Evolutionary conservation across 1,139 yeast species (phyloP).

Genomic region (Pichia sp.): DNA sequence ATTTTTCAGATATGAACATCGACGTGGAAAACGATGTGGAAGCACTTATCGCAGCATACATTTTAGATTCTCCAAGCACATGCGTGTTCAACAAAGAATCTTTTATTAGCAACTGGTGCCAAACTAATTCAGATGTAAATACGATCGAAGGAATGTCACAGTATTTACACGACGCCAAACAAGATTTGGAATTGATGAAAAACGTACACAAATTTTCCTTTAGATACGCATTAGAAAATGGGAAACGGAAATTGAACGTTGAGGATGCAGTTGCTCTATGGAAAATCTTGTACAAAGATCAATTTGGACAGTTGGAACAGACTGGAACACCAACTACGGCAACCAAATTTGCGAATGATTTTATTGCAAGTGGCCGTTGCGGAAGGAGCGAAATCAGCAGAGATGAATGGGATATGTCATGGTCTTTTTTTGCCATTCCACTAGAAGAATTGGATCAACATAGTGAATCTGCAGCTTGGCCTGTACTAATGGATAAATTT

Average conservation of each 20-base stretch:
- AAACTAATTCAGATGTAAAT: constrained; percentile 18
- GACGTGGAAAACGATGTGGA: constrained; percentile 63
- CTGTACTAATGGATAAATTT: constrained; percentile 77
- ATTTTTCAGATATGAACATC: constrained; percentile 58
- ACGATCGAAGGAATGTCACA: constrained; percentile 46
- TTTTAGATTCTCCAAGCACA: constrained; percentile 57
- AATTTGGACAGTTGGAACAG: not conserved
- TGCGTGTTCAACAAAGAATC: constrained; percentile 49
- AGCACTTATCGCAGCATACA: constrained; percentile 64
- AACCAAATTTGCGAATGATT: constrained; percentile 9
- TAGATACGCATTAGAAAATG: constrained; percentile 55
- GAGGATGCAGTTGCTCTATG: constrained; percentile 76
- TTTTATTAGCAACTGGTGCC: constrained; percentile 56
- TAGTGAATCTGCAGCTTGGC: constrained; percentile 88
- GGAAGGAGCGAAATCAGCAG: constrained; percentile 44
- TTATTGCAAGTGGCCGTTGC: constrained; percentile 21
- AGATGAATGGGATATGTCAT: constrained; percentile 85
- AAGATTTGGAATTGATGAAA: constrained; percentile 40
- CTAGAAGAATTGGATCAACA: constrained; percentile 40
- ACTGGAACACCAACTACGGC: constrained; percentile 6
- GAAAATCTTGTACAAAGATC: constrained; percentile 44
- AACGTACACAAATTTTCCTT: constrained; percentile 67
- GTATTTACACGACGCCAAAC: constrained; percentile 29
- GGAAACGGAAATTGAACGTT: constrained; percentile 50
- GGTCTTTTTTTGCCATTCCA: constrained; percentile 55